These are phyloP conservation scores for Pseudocercospora fijiensis DNA, from an alignment of 2,329 filamentous ascomycete genomes.

Conservation along the genomic window DNA sequence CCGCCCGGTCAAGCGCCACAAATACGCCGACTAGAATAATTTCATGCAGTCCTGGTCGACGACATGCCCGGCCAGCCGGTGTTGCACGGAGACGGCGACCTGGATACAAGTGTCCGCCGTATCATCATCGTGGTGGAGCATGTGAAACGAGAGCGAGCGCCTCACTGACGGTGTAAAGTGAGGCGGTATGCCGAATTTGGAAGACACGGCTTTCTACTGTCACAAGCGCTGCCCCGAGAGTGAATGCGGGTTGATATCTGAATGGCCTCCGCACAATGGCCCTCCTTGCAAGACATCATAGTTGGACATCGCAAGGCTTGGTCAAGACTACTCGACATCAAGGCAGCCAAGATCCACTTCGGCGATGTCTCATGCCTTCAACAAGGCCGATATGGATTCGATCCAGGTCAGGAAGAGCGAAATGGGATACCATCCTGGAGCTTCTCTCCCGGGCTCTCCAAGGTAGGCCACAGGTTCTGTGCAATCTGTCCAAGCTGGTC, in stretches of 20 bases:
- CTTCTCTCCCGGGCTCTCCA: not conserved
- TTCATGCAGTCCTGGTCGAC: not conserved
- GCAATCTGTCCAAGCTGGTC: not conserved
- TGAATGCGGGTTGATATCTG: not conserved
- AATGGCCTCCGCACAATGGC: no score
- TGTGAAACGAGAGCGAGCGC: not conserved
- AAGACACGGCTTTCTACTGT: not conserved
- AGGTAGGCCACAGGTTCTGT: no score
- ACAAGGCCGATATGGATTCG: not conserved
- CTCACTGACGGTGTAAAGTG: not conserved
- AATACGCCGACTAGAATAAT: not conserved
- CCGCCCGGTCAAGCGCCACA: not conserved
- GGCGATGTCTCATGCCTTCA: not conserved
- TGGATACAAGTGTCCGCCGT: not conserved
- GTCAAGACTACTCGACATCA: not conserved
- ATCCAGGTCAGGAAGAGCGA: not conserved
- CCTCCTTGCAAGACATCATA: not conserved
- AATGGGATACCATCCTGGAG: not conserved
- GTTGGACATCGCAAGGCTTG: not conserved
- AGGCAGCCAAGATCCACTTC: not conserved
- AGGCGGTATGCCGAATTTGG: slow-evolving; percentile 3
- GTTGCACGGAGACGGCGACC: not conserved
- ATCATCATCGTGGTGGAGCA: slow-evolving; percentile 2
- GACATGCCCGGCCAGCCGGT: not conserved
- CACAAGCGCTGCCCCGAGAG: not conserved